phyloP scores from a whole-genome alignment of 345 rosid species.

The Mallotus nudiflorus region DNA sequence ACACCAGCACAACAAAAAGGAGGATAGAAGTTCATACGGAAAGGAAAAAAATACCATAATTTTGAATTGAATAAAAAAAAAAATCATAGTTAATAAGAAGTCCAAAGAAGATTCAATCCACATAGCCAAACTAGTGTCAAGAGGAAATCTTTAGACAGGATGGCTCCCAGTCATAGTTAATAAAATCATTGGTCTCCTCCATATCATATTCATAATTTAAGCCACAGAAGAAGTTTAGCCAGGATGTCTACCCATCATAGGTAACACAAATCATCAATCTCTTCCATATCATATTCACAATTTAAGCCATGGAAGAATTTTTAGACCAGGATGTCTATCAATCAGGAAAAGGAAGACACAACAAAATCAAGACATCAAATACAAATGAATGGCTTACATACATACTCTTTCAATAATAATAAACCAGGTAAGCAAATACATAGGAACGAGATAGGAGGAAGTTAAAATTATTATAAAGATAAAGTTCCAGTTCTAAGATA shows the following conservation, averaged over 20 bases:
- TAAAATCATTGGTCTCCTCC: too few species aligned
- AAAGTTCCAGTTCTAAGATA: background rate
- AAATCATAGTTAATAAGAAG: background rate
- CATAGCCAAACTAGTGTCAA: background rate
- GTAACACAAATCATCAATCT: too few species aligned
- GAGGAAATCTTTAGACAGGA: too few species aligned
- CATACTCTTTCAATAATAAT: background rate
- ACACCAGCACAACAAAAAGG: background rate
- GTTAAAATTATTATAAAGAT: background rate
- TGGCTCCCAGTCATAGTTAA: too few species aligned
- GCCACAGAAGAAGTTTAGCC: too few species aligned
- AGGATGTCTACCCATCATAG: too few species aligned
- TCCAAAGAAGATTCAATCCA: background rate
- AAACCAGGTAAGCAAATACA: background rate
- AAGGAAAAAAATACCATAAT: background rate
- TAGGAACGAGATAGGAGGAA: background rate
- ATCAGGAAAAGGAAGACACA: background rate
- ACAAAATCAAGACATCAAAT: constrained; percentile 1
- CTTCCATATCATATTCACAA: too few species aligned
- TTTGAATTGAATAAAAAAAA: background rate
- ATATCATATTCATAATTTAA: too few species aligned
- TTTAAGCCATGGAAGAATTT: background rate
- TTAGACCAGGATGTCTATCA: background rate
- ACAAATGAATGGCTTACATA: background rate
- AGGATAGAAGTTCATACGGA: background rate